Base-by-base conservation (phyloP, 192 early-diverging fungal species). In the Podila clonocystis region DNA sequence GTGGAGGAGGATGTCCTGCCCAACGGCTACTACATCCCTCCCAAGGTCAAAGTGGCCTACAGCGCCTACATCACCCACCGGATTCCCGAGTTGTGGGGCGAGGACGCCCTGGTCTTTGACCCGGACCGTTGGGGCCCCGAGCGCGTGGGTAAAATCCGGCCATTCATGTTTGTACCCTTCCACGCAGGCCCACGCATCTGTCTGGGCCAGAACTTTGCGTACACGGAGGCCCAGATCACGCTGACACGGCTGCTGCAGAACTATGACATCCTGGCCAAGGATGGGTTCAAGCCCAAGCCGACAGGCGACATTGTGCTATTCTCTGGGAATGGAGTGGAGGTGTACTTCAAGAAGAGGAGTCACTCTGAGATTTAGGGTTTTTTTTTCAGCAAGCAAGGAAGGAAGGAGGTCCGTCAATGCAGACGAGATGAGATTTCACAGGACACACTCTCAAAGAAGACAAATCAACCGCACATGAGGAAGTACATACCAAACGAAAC, bases 61-160 rank as follows among this genome's bases (percentile, higher is more conserved):
- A 70, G 70, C 38, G 70, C 77, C n/a, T 78, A 85, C 28, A 15
- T 50, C 1, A 67, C 82, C 9, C 83, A 84, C 17, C 55, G 75
- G 8, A 55, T 82, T 12, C 63, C 66, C 24, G 77, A 84, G 50
- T 24, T 73, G 49, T 90, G 89, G 93, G 93, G 93, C n/a, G 73
- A 73, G 22, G 86, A 90, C 74, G 85, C 85, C 3, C 67, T 89
- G 3, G 73, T 85, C 36, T 91, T 89, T 57, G 67, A 78, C 12
- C 90, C 90, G 11, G 90, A 91, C 58, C 85, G 90, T 26, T 90
- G 87, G 87, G 67, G 68, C 11, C 72, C 65, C 13, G 76, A 79
- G 20, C 69, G 76, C 7, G 76, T 78, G 13, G 65, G 75, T 24
- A 28, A 68, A 50, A 72, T 82, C 74, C 80, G 83, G 48, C 64